Evolutionary conservation across 2,329 filamentous ascomycete species (phyloP).

Genomic region (Aspergillus terreus): DNA sequence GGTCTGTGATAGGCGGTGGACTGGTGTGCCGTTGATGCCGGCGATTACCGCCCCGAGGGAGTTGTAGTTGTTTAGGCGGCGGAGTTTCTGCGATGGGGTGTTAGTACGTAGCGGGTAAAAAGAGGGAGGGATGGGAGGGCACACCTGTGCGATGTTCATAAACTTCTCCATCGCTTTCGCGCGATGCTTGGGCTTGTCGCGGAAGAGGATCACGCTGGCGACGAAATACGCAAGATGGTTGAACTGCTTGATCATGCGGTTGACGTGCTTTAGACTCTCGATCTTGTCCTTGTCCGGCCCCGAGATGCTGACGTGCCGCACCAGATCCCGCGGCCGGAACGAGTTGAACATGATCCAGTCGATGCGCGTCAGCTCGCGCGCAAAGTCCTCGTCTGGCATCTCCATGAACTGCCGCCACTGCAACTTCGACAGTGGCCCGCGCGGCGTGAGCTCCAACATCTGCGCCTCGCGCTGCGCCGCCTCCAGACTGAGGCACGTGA

Average conservation of each 20-base stretch:
- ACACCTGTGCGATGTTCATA: constrained; percentile 72
- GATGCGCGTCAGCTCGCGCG: constrained; percentile 87
- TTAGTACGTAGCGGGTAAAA: constrained; percentile 4
- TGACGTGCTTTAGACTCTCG: constrained; percentile 77
- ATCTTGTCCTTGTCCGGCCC: constrained; percentile 50
- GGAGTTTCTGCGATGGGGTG: constrained; percentile 59
- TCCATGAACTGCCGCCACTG: constrained; percentile 92
- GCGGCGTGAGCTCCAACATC: constrained; percentile 65
- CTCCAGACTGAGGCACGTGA: constrained; percentile 49
- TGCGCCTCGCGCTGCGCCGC: constrained; percentile 77
- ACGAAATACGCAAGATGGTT: constrained; percentile 83
- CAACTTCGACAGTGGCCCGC: constrained; percentile 70
- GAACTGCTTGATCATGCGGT: constrained; percentile 91
- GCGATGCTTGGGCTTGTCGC: constrained; percentile 94
- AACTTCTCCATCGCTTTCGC: constrained; percentile 91
- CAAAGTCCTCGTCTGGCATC: constrained; percentile 76
- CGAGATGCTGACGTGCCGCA: constrained; percentile 81
- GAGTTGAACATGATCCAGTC: constrained; percentile 99
- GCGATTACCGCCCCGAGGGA: constrained; percentile 90
- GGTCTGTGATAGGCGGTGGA: constrained; percentile 79
- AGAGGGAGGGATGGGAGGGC: constrained; percentile 6
- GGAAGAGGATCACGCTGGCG: constrained; percentile 76
- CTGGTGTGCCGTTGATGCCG: constrained; percentile 81
- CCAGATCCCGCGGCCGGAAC: constrained; percentile 86
- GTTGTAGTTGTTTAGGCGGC: constrained; percentile 95